Base-by-base conservation (phyloP, 345 rosid genomes). In the Salix caprea region DNA sequence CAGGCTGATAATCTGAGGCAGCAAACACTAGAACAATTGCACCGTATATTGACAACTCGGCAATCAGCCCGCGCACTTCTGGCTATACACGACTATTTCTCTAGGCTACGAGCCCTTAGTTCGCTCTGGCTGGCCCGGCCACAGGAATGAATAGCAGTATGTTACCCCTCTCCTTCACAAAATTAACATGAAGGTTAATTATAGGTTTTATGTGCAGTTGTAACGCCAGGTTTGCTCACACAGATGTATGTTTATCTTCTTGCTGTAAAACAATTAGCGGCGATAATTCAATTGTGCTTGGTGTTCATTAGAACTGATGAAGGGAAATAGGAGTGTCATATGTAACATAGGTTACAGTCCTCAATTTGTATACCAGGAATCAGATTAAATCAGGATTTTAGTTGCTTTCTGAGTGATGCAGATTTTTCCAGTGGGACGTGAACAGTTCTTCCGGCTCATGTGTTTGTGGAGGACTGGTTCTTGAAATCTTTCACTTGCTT, bases 81-180 rank as follows among this genome's bases (percentile, higher is more conserved):
- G 52, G 90, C 87, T 14, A 75, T 91, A 71, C 93, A 94, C 56
- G 93, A 91, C 74, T 95, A 91, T 79, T 91, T 89, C 82, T 89
- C 86, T 52, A 89, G 97, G 56, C 97, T 95, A 34, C 97, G 99
- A 81, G 94, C 98, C 69, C 90, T 95, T 26, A 93, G 94, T 76
- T 89, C 98, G 15, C 96, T 95, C 18, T 95, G 97, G 93, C 82
- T 96, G 50, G 93, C 96, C 75, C 91, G 96, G 42, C 96, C 97
- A 67, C 74, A 70, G 72, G 85, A 82, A 42, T 82, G 70, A 78
- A 6, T 23, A 67, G 68, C 60, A 2, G 30, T 40, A 58, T 7
- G 39, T 40, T 28, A 26, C 26, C 26, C 14, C 65, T 32, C 34
- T 32, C 15, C 5, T 34, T 34, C 2, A 4, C 15, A 9, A 37